Evolutionary conservation across 768 basidiomycete genomes (phyloP).

Genomic region (Amanita muscaria): DNA sequence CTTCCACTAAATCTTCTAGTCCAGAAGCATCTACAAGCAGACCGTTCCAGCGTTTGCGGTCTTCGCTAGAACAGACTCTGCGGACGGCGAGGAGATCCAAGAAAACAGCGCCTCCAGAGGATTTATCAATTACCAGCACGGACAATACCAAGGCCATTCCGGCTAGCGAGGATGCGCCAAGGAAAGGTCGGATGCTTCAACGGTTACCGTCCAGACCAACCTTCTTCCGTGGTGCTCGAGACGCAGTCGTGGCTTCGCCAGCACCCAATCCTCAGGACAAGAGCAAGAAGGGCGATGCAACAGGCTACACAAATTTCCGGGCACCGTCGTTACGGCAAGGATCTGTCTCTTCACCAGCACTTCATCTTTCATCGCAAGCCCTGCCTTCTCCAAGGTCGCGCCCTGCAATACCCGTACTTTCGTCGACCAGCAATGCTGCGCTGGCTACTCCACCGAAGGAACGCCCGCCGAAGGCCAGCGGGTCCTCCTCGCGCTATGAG

Average conservation of each 20-base stretch:
- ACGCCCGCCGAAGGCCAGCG: constrained; percentile 32
- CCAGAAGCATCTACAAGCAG: constrained; percentile 34
- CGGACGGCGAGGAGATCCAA: constrained; percentile 55
- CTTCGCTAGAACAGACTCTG: constrained; percentile 59
- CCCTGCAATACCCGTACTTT: constrained; percentile 35
- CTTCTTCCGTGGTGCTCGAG: constrained; percentile 36
- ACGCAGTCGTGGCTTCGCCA: constrained; percentile 29
- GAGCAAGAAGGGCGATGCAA: constrained; percentile 21
- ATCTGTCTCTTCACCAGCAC: constrained; percentile 67
- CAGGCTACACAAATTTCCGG: constrained; percentile 50
- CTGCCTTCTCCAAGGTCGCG: constrained; percentile 46
- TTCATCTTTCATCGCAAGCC: constrained; percentile 55
- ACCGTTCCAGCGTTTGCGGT: constrained; percentile 56
- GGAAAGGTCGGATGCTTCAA: constrained; percentile 36
- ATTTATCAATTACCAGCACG: constrained; percentile 34
- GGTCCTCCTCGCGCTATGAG: constrained; percentile 20
- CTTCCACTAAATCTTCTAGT: constrained; percentile 18
- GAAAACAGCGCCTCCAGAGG: constrained; percentile 31
- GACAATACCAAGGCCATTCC: constrained; percentile 28
- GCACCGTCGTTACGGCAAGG: constrained; percentile 61
- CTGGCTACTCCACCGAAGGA: constrained; percentile 40
- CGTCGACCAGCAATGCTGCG: constrained; percentile 36
- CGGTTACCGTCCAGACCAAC: constrained; percentile 42
- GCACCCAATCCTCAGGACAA: constrained; percentile 20
- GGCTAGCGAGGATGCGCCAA: constrained; percentile 25